phyloP scores from a whole-genome alignment of 352 stramenopile species.

The Globisporangium cystogenes region DNA sequence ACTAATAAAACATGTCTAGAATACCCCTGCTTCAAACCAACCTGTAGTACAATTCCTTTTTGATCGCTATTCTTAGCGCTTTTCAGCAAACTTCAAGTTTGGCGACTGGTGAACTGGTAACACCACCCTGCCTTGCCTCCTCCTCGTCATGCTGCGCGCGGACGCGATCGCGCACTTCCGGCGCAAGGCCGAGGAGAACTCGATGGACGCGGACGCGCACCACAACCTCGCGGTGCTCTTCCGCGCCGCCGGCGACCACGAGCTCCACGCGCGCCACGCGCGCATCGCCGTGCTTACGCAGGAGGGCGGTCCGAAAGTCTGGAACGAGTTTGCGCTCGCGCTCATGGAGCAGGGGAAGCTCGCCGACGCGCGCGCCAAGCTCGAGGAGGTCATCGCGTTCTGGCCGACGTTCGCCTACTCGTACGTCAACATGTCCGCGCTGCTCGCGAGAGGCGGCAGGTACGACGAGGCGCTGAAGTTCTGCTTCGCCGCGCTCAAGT shows the following conservation, averaged over 20 bases:
- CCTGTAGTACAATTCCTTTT: too few relatives aligned
- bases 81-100: too few relatives aligned
- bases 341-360: constrained; percentile 34
- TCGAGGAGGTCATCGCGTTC: constrained; percentile 31
- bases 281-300: constrained; percentile 62
- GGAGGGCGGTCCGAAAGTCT: constrained; percentile 43
- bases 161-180: constrained; percentile 65
- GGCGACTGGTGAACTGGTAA: neutral
- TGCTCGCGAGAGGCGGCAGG: constrained; percentile 33
- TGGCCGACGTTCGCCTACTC: constrained; percentile 43
- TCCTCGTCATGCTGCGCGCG: constrained; percentile 27
- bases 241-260: constrained; percentile 33
- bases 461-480: constrained; percentile 42
- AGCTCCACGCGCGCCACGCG: constrained; percentile 32
- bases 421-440: constrained; percentile 53
- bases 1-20: too few relatives aligned
- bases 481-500: constrained; percentile 28
- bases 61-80: too few relatives aligned
- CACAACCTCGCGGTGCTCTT: constrained; percentile 58
- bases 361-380: constrained; percentile 32
- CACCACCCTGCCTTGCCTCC: neutral
- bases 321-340: constrained; percentile 55
- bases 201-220: constrained; percentile 48
- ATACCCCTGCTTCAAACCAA: too few relatives aligned
- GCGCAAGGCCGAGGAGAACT: constrained; percentile 41